Evolutionary conservation across 2,329 filamentous ascomycete genomes (phyloP).

Genomic region (Aphanoascus verrucosus): DNA sequence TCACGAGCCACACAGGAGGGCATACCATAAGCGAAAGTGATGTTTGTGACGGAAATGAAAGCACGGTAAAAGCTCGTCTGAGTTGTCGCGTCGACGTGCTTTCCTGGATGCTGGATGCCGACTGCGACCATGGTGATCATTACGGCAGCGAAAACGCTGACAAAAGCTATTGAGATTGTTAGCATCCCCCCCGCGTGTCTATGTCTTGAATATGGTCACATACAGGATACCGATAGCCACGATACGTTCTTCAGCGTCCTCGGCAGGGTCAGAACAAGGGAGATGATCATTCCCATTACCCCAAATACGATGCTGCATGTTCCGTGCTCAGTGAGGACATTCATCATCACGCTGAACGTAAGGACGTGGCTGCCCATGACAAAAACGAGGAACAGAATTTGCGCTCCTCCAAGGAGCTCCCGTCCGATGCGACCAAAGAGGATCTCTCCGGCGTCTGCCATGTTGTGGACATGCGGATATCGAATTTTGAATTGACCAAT

Average conservation of each 20-base stretch:
- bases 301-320: constrained; percentile 56
- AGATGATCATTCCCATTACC: constrained; percentile 49
- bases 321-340: constrained; percentile 50
- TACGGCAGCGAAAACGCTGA: constrained; percentile 53
- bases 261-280: constrained; percentile 49
- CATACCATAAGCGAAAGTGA: constrained; percentile 57
- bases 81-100: constrained; percentile 29
- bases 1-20: constrained; percentile 20
- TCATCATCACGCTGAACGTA: constrained; percentile 59
- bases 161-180: constrained; percentile 41
- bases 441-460: constrained; percentile 56
- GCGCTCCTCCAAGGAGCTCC: constrained; percentile 52
- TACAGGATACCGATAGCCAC: constrained; percentile 51
- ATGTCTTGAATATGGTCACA: constrained; percentile 9
- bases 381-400: constrained; percentile 56
- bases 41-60: constrained; percentile 55
- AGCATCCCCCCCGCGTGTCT: not conserved
- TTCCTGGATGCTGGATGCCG: constrained; percentile 41
- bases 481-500: constrained; percentile 49
- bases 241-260: constrained; percentile 53
- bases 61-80: constrained; percentile 42
- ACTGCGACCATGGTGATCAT: constrained; percentile 57
- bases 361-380: constrained; percentile 62
- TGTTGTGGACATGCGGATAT: constrained; percentile 52
- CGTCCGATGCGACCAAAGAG: constrained; percentile 51